phyloP scores from a whole-genome alignment of 768 basidiomycete species.

The Tricholoma sp. region DNA sequence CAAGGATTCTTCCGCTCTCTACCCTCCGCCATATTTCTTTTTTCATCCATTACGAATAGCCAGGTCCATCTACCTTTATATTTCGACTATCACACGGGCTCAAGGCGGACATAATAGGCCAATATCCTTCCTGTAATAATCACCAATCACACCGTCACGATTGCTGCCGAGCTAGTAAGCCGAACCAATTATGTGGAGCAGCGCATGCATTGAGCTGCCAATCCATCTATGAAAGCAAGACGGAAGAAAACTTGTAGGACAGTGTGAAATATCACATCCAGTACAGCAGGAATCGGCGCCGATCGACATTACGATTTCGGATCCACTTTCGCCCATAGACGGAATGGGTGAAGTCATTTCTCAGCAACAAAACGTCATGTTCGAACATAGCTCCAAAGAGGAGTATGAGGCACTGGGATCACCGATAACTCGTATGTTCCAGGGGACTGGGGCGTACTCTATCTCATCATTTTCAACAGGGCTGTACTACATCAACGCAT shows the following conservation, averaged over 20 bases:
- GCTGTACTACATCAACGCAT: constrained; percentile 85
- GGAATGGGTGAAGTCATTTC: constrained; percentile 46
- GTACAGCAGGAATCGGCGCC: constrained; percentile 31
- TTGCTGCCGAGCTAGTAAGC: constrained; percentile 82
- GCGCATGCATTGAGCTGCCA: background rate
- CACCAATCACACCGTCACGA: constrained; percentile 94
- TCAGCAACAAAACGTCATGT: constrained; percentile 59
- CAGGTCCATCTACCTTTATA: constrained; percentile 33
- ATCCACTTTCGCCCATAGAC: constrained; percentile 42
- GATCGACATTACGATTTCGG: constrained; percentile 25
- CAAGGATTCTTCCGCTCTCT: constrained; percentile 89
- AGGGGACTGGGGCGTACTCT: constrained; percentile 1
- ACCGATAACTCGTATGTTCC: constrained; percentile 54
- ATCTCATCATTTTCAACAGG: constrained; percentile 33
- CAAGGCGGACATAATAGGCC: constrained; percentile 36
- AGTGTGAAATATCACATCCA: constrained; percentile 93
- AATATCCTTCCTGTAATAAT: constrained; percentile 88
- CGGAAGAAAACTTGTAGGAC: constrained; percentile 76
- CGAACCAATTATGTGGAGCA: background rate
- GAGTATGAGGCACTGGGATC: constrained; percentile 53
- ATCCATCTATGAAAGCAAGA: constrained; percentile 46
- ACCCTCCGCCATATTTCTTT: constrained; percentile 90
- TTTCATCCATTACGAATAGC: constrained; percentile 86
- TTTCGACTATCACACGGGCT: constrained; percentile 12
- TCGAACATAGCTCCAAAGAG: constrained; percentile 50